These are phyloP conservation scores for Nemophila menziesii DNA, from an alignment of 257 asterid genomes.

Conservation along the genomic window DNA sequence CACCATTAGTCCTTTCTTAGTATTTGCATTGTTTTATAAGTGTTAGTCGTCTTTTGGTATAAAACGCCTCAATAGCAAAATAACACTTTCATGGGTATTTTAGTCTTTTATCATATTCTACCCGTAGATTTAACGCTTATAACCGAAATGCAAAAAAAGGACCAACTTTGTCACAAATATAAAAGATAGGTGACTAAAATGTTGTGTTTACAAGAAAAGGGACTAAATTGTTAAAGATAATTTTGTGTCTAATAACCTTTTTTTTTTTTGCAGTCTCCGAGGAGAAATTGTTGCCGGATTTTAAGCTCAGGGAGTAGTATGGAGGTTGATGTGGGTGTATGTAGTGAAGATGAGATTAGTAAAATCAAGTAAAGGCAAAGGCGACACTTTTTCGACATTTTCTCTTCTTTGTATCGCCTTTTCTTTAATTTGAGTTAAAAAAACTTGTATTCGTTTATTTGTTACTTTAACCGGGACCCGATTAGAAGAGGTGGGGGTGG, in stretches of 20 bases:
- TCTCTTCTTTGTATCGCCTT: constrained; percentile 5
- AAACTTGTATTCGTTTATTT: constrained; percentile 33
- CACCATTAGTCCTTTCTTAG: too few species aligned
- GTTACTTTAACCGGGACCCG: constrained; percentile 7
- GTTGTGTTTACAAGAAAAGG: too few species aligned
- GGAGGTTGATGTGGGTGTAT: constrained; percentile 57
- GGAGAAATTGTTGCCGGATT: constrained; percentile 80
- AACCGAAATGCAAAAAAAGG: too few species aligned
- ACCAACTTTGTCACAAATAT: too few species aligned
- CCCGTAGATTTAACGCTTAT: too few species aligned
- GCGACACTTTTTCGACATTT: neutral
- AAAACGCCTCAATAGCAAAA: too few species aligned
- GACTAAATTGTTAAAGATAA: too few species aligned
- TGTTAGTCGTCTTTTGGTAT: too few species aligned
- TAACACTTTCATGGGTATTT: too few species aligned
- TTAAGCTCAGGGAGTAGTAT: constrained; percentile 26
- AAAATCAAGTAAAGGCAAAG: constrained; percentile 10
- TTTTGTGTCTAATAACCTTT: neutral
- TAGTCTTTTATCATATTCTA: too few species aligned
- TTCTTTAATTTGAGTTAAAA: constrained; percentile 8
- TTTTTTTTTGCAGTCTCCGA: constrained; percentile 45
- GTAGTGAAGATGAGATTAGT: constrained; percentile 61
- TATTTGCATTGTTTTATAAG: too few species aligned
- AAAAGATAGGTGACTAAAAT: too few species aligned
- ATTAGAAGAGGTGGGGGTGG: neutral